Evolutionary conservation across 768 basidiomycete species (phyloP), one percentile per base, ranked within the genome.

Genomic region (Lentinula boryana): DNA sequence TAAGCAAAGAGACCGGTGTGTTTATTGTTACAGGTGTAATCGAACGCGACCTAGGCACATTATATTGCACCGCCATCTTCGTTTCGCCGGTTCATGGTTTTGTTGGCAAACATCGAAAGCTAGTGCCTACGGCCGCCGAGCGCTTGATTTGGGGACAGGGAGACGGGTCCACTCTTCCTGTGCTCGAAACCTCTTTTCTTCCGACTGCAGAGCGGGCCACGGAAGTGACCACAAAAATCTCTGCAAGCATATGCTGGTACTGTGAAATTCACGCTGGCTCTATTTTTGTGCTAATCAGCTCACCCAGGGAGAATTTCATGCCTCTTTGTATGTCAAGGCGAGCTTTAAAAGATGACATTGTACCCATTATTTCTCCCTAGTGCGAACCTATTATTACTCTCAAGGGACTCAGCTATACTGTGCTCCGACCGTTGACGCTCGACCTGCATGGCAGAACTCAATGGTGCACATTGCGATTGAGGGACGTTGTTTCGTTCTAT

Each of bases 401-500:
- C 71, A 79, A 46, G 83, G 84, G 10, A 83, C 80, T 1, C 79
- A 86, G 65, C 71, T 88, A 13, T 85, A 86, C 67, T 86, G 84
- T 66, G 86, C 83, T 0, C 85, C 86, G 0, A 88, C 87, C 0
- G 85, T 87, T 21, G 87, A 88, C 63, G 74, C 78, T 4, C 75
- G 86, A 2, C 77, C 78, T 2, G 73, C 67, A 8, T 88, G 86
- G 87, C 76, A 76, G 63, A 70, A 73, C 60, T 80, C 82, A 0
- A 86, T 87, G 84, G 66, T 71, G 27, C 85, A 86, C 65, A 84
- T 88, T 53, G 86, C 87, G 0, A 71, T 84, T 38, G 87, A 88
- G 67, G 87, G 87, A 9, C 79, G 87, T 27, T 86, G 85, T 70
- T 86, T 87, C 69, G 87, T 88, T 54, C 73, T 88, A 27, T 78